phyloP scores from a whole-genome alignment of 805 yeast species.

The Candida bentonensis region DNA sequence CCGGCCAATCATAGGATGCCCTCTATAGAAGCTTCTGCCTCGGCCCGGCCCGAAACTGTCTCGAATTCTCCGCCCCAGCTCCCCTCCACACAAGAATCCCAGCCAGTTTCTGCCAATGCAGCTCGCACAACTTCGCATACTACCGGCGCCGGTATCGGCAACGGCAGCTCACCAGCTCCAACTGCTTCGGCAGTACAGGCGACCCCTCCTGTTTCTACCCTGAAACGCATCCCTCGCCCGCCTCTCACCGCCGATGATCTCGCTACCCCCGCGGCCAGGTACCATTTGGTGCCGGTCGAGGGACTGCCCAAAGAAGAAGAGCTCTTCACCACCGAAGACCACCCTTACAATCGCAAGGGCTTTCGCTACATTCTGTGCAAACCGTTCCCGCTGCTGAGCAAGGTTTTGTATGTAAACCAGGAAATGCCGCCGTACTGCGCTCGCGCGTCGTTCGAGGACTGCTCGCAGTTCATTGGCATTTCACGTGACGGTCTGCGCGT shows the following conservation, averaged over 20 bases:
- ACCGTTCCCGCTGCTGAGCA: slow-evolving; percentile 40
- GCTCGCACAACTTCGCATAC: too few relatives aligned
- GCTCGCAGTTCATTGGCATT: slow-evolving; percentile 43
- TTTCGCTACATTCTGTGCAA: slow-evolving; percentile 70
- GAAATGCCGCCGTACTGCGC: slow-evolving; percentile 57
- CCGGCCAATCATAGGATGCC: too few relatives aligned
- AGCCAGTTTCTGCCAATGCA: too few relatives aligned
- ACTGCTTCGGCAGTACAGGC: too few relatives aligned
- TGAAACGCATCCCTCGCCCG: neutral
- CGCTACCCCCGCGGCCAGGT: neutral
- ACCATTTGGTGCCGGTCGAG: neutral
- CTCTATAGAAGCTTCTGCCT: too few relatives aligned
- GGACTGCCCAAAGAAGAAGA: slow-evolving; percentile 4
- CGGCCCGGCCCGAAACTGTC: too few relatives aligned
- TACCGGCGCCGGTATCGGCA: too few relatives aligned
- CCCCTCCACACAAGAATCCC: too few relatives aligned
- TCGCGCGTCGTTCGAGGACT: slow-evolving; percentile 51
- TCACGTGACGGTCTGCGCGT: slow-evolving; percentile 28
- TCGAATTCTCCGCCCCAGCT: too few relatives aligned
- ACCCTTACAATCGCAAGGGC: slow-evolving; percentile 67
- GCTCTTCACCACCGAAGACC: slow-evolving; percentile 49
- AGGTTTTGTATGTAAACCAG: slow-evolving; percentile 51
- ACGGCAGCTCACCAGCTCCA: too few relatives aligned
- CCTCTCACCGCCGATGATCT: slow-evolving; percentile 1
- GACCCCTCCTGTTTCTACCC: neutral